phyloP scores from a whole-genome alignment of 371 early-diverging fungal genomes.

The Synchytrium microbalum region DNA sequence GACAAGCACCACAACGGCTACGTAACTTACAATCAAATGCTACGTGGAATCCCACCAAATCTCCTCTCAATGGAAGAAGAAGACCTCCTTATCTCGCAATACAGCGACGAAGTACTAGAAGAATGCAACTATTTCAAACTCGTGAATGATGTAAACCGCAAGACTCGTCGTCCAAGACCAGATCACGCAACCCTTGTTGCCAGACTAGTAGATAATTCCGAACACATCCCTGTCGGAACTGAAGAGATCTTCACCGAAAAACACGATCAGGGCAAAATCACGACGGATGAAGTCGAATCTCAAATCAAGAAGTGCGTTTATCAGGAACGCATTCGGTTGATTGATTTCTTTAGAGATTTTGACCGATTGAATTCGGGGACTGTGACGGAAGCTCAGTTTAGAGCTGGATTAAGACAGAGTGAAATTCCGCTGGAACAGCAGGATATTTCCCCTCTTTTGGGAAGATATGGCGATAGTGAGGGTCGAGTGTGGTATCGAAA shows the following conservation, averaged over 20 bases:
- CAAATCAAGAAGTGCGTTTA: constrained; percentile 38
- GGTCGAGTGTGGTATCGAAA: constrained; percentile 30
- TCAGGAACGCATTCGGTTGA: constrained; percentile 37
- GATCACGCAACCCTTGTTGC: constrained; percentile 22
- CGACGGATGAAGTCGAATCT: constrained; percentile 24
- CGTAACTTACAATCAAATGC: constrained; percentile 40
- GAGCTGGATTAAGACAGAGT: constrained; percentile 29
- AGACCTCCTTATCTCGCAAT: constrained; percentile 33
- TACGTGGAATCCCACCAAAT: constrained; percentile 40
- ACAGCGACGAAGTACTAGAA: constrained; percentile 25
- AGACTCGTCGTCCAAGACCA: constrained; percentile 18
- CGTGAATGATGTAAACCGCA: constrained; percentile 43
- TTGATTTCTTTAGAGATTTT: constrained; percentile 43
- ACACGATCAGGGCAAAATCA: constrained; percentile 11
- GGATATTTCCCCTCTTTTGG: constrained; percentile 23
- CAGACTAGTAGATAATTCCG: constrained; percentile 15
- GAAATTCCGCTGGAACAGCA: constrained; percentile 13
- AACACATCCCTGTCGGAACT: constrained; percentile 39
- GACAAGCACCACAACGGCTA: constrained; percentile 45
- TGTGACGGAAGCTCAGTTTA: constrained; percentile 41
- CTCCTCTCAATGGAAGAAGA: constrained; percentile 35
- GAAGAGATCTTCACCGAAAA: constrained; percentile 30
- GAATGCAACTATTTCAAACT: constrained; percentile 48
- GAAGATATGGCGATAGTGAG: constrained; percentile 19
- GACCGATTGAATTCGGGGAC: constrained; percentile 39